phyloP scores from a whole-genome alignment of 139 green algal species.

The Chlorella sp. region DNA sequence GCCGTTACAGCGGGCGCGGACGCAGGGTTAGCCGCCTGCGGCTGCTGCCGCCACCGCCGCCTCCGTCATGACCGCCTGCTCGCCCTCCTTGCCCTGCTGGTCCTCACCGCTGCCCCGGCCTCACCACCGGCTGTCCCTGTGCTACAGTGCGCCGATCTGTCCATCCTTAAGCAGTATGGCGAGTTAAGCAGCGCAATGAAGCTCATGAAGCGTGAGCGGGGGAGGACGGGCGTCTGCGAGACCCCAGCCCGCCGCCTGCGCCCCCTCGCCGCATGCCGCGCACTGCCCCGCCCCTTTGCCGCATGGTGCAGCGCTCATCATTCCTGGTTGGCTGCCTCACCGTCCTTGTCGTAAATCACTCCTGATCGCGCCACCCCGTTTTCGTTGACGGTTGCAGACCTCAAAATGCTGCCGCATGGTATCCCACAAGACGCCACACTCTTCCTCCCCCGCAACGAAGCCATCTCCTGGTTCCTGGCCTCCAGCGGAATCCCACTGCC shows the following conservation, averaged over 20 bases:
- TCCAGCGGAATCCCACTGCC: neutral
- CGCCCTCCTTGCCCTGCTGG: too few species aligned
- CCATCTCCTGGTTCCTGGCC: neutral
- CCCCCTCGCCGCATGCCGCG: neutral
- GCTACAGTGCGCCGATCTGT: constrained; percentile 7
- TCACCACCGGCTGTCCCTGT: too few species aligned
- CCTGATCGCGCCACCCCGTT: too few species aligned
- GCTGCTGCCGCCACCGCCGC: neutral
- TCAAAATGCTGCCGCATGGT: neutral
- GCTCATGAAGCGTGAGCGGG: too few species aligned
- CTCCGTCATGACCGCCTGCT: neutral
- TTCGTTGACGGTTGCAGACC: neutral
- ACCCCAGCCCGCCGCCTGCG: too few species aligned
- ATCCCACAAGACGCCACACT: neutral
- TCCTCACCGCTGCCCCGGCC: too few species aligned
- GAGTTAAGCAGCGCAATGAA: too few species aligned
- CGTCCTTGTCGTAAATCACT: neutral
- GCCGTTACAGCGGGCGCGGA: too few species aligned
- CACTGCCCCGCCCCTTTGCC: too few species aligned
- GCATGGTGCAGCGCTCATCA: neutral
- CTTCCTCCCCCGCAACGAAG: neutral
- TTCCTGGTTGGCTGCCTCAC: neutral
- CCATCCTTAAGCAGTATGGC: neutral
- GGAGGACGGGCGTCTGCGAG: too few species aligned
- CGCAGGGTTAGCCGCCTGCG: neutral